Evolutionary conservation across 2,329 filamentous ascomycete genomes (phyloP), one percentile per base, ranked within the genome.

Genomic region (Nothopassalora personata): DNA sequence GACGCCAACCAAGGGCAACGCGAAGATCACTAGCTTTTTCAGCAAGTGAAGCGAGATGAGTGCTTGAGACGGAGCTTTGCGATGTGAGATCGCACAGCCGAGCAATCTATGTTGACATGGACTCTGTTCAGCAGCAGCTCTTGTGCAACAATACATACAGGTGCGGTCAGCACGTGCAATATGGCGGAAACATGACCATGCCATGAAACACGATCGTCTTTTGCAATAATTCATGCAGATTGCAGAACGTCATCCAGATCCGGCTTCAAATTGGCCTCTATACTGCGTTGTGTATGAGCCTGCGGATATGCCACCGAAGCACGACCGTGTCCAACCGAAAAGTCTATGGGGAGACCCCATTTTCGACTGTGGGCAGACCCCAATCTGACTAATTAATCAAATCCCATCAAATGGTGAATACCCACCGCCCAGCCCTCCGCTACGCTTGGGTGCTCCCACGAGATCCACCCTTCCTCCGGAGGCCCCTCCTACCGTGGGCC

Each of bases 11-110:
- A 82, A 78, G 59, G 80, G 81, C 15, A 84, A 79, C 57, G 78
- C 81, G 65, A 81, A 80, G 69, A 84, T 85, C 59, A 84, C 82
- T 36, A 80, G 73, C 67, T 84, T 84, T 69, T 84, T 85, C 69
- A 74, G 71, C 46, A 80, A 78, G 68, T 79, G 71, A 34, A 10
- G 48, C 15, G 48, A 10, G n/a, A 10, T 31, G 23, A 18, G 10
- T 53, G 19, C 28, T 49, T 28, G 46, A 9, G 18, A 28, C 19
- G 28, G 13, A 49, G 5, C 13, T n/a, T 18, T n/a, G 5, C 10
- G 10, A 49, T 1, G 19, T 28, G 9, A 49, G 19, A 9, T 49
- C 19, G 23, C 46, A 30, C 11, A 15, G 10, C 19, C 10, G 18
- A 28, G 28, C 46, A 30, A 27, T 30, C 7, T 28, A 49, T n/a